These are phyloP conservation scores for Iris macrosiphon DNA, from an alignment of 106 monocot species.

Conservation along the genomic window DNA sequence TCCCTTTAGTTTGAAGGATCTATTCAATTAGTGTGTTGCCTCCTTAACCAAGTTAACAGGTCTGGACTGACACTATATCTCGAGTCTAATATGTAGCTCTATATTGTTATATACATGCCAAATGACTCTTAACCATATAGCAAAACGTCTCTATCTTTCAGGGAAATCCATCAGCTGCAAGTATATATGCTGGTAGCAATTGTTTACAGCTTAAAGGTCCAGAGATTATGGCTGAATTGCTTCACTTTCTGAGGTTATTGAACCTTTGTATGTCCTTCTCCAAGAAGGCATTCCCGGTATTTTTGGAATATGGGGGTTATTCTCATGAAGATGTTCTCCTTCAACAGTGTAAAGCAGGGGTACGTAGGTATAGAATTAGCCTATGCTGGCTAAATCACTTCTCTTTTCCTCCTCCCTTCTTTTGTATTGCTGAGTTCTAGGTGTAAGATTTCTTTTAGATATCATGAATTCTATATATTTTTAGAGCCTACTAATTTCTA, in stretches of 20 bases:
- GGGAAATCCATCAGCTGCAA: conserved; percentile 33
- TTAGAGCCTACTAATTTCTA: neutral
- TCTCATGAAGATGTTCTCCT: conserved; percentile 36
- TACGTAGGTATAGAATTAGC: conserved; percentile 23
- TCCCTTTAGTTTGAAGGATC: too few relatives aligned
- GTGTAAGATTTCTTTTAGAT: neutral
- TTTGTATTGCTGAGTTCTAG: neutral
- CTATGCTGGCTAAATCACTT: neutral
- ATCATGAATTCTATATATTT: neutral
- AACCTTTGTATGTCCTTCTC: conserved; percentile 46
- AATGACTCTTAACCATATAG: neutral
- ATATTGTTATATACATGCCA: neutral
- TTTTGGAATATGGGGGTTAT: conserved; percentile 34
- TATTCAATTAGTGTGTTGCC: too few relatives aligned
- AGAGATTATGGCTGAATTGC: conserved; percentile 29
- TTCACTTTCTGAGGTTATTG: conserved; percentile 27
- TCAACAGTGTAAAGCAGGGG: conserved; percentile 49
- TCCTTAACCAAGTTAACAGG: too few relatives aligned
- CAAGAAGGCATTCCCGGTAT: conserved; percentile 40
- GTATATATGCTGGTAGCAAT: conserved; percentile 27
- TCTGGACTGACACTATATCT: neutral
- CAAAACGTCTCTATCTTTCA: conserved; percentile 12
- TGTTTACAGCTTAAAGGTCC: conserved; percentile 31
- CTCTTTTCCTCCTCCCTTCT: neutral
- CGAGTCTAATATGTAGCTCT: neutral